Evolutionary conservation across 2,329 filamentous ascomycete genomes (phyloP), one percentile per base, ranked within the genome.

Genomic region (Fusarium tricinctum): DNA sequence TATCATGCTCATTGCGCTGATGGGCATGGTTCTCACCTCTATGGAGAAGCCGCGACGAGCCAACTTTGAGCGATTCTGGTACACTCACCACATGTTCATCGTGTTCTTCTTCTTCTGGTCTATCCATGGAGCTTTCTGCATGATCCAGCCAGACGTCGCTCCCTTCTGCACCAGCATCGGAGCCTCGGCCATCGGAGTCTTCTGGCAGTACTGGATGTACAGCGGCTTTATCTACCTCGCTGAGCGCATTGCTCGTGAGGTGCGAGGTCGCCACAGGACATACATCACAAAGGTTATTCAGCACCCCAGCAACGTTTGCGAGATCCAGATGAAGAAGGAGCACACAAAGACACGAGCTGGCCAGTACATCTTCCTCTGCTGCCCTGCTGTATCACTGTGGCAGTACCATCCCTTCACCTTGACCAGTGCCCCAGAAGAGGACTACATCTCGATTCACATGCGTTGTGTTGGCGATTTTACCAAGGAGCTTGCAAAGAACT

Each of bases 241-340:
- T n/a, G 93, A 97, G 81, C 86, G 92, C 64, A 84, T 94, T 58
- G 89, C 92, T 20, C 89, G 92, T 66, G 93, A 96, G 79, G 82
- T 95, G 40, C 89, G 92, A 53, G 92, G 92, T 45, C 87, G 89
- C 26, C 92, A 95, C 83, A 93, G 91, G 85, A 95, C 92, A 17
- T 93, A 91, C 77, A 92, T 97, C 63, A 93, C 91, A 68, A 96
- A 96, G 82, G 93, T 97, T 66, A 90, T 97, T 69, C 92, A 96
- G 81, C 92, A 97, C 78, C 92, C 92, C 9, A 93, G 91, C 83
- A 93, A 94, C 74, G 93, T 97, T 19, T 92, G 92, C 78, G 93
- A 97, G 81, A 94, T 97, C 64, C 93, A 96, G 81, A 94, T 97
- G 82, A 94, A 95, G 85, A 96, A 96, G 81, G 92, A 94, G 76